Conservation (phyloP, 768 basidiomycete genomes). For the Leccinellum albellum region DNA sequence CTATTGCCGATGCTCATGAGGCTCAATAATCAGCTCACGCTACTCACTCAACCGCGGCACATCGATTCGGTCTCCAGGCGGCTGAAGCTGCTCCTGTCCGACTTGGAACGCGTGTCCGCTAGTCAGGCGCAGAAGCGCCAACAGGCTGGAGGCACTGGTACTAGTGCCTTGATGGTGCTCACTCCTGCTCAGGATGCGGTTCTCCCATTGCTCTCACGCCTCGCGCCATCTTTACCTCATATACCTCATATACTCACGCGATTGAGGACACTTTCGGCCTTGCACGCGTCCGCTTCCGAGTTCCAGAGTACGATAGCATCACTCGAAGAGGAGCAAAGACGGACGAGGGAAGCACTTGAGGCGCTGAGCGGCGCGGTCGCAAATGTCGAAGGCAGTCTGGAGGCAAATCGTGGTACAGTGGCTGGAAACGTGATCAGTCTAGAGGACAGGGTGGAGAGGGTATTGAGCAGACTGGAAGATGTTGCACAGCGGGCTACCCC, state of each 20-base stretch:
- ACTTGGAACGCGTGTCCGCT: constrained; percentile 77
- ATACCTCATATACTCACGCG: constrained; percentile 89
- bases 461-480: constrained; percentile 43
- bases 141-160: constrained; percentile 8
- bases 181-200: constrained; percentile 54
- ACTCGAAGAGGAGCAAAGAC: constrained; percentile 71
- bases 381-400: constrained; percentile 71
- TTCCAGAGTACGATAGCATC: constrained; percentile 65
- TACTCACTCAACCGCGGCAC: constrained; percentile 93
- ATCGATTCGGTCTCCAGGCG: constrained; percentile 93
- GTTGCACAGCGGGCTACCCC: constrained; percentile 22
- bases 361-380: constrained; percentile 68
- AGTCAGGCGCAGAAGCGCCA: constrained; percentile 30
- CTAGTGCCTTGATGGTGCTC: constrained; percentile 12
- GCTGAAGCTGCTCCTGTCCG: constrained; percentile 86
- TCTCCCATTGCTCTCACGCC: constrained; percentile 63
- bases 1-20: constrained; percentile 79
- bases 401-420: constrained; percentile 66
- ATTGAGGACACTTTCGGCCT: constrained; percentile 72
- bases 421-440: constrained; percentile 72
- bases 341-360: constrained; percentile 55
- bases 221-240: constrained; percentile 71
- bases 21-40: constrained; percentile 78
- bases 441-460: constrained; percentile 51
- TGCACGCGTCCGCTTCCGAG: constrained; percentile 79